Base-by-base conservation (phyloP, 2,329 filamentous ascomycete genomes). In the Colletotrichum somersetense region DNA sequence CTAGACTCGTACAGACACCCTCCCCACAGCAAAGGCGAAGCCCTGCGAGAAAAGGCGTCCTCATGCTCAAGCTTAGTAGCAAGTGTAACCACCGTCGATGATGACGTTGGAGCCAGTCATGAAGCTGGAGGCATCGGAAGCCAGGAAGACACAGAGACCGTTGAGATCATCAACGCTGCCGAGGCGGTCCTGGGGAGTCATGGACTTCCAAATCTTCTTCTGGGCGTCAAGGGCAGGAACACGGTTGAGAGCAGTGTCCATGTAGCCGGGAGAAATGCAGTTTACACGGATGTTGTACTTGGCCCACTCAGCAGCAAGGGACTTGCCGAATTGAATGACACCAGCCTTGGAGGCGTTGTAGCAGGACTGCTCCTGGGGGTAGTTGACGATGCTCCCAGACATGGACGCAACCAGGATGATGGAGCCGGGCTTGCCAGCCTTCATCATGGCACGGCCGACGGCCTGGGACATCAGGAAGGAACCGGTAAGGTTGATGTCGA, bases 261-360 rank as follows among this genome's bases (percentile, higher is more conserved):
- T 95, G 85, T 96, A 96, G 40, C 93, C 93, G 26, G 93, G 93
- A 8, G 91, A 93, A 83, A 96, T 94, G 82, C 90, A 92, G 88
- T 96, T 96, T 78, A 95, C 93, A 48, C 93, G 91, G 79, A 96
- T 94, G 77, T 88, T 87, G 82, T 94, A 88, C 83, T 93, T 92
- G 78, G 93, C 92, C 93, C 93, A 96, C 84, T 96, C 93, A 67
- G 93, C 92, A 55, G 92, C 93, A 33, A 96, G 89, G 4, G 92
- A 94, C 85, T 93, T 94, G 82, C 90, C 92, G 65, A 95, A 88
- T 83, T 93, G 91, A 75, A 94, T 89, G 48, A 95, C 92, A 77
- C 91, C 93, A 20, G 93, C 92, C 88, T 95, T 95, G 82, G 91
- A 93, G 40, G 92, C 92, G 79, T 95, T 95, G 89, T 96, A 96